Conservation (phyloP, 2,329 filamentous ascomycete species). For the Zasmidium angulare region DNA sequence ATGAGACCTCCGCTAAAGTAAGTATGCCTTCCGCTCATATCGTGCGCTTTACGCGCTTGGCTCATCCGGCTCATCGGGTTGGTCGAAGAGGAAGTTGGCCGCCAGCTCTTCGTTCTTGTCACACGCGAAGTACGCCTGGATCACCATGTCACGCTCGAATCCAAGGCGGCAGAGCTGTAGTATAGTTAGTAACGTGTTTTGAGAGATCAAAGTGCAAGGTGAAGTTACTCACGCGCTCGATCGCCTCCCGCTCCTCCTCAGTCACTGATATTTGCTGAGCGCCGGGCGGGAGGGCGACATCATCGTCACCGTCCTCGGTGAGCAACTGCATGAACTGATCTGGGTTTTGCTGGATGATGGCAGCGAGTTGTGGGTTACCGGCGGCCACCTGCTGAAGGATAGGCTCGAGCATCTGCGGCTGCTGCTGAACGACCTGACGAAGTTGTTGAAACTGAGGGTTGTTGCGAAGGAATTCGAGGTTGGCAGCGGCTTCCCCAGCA, state of each 20-base stretch:
- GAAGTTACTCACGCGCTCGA: slow-evolving; percentile 72
- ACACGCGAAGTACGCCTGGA: slow-evolving; percentile 98
- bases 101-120: slow-evolving; percentile 99
- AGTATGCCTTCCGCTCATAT: not conserved
- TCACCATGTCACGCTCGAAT: slow-evolving; percentile 88
- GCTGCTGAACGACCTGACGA: slow-evolving; percentile 93
- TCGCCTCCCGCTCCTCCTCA: slow-evolving; percentile 93
- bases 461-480: slow-evolving; percentile 89
- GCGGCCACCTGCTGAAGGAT: slow-evolving; percentile 94
- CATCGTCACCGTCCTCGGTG: slow-evolving; percentile 79
- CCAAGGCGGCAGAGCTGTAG: slow-evolving; percentile 82
- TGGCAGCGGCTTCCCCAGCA: slow-evolving; percentile 55
- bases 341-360: slow-evolving; percentile 86
- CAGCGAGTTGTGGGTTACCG: slow-evolving; percentile 90
- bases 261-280: slow-evolving; percentile 89
- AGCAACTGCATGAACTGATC: slow-evolving; percentile 90
- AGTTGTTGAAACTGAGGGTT: slow-evolving; percentile 98
- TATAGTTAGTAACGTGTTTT: slow-evolving; percentile 15
- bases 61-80: slow-evolving; percentile 70
- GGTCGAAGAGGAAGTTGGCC: slow-evolving; percentile 96
- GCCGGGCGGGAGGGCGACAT: slow-evolving; percentile 80
- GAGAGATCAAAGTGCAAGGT: not conserved
- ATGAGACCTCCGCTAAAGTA: not conserved
- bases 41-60: slow-evolving; percentile 1
- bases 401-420: slow-evolving; percentile 97